A percentile compares a stretch with the other conserved stretches of the same genome.
Evolutionary conservation across 257 asterid genomes (phyloP).

Genomic region (Avicennia marina): DNA sequence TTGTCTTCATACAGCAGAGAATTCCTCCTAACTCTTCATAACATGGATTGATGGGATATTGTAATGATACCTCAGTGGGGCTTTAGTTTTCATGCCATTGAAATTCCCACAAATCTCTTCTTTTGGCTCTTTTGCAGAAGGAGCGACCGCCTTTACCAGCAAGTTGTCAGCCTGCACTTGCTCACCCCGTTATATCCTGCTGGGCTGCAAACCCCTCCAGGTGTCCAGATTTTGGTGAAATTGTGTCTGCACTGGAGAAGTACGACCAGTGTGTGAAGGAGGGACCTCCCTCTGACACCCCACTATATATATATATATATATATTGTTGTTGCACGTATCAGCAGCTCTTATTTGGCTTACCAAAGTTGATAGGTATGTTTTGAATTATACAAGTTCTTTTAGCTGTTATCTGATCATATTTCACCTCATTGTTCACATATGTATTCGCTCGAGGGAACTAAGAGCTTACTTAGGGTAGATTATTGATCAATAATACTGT

Average conservation of each 20-base stretch:
- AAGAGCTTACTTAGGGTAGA: no score
- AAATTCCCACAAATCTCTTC: not conserved
- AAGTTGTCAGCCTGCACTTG: conserved; percentile 83
- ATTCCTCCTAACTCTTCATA: no score
- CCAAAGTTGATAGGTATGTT: no score
- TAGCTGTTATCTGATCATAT: no score
- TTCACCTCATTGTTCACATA: no score
- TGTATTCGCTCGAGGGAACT: no score
- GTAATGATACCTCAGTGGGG: no score
- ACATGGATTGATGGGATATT: not conserved
- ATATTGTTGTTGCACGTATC: not conserved
- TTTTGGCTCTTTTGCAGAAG: conserved; percentile 37
- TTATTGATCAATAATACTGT: no score
- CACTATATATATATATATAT: conserved; percentile 29
- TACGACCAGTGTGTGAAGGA: conserved; percentile 84
- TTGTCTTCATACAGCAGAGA: no score
- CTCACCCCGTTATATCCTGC: conserved; percentile 82
- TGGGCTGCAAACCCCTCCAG: conserved; percentile 85
- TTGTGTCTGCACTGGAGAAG: conserved; percentile 64
- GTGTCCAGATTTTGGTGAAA: conserved; percentile 78
- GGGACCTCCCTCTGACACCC: conserved; percentile 73
- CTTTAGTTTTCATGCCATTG: no score
- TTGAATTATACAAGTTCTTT: no score
- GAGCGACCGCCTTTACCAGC: conserved; percentile 90
- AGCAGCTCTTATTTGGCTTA: no score